A percentile compares a stretch with the other conserved stretches of the same genome.
These are phyloP conservation scores for Suillus subalutaceus DNA, from an alignment of 768 basidiomycete species.

Conservation along the genomic window DNA sequence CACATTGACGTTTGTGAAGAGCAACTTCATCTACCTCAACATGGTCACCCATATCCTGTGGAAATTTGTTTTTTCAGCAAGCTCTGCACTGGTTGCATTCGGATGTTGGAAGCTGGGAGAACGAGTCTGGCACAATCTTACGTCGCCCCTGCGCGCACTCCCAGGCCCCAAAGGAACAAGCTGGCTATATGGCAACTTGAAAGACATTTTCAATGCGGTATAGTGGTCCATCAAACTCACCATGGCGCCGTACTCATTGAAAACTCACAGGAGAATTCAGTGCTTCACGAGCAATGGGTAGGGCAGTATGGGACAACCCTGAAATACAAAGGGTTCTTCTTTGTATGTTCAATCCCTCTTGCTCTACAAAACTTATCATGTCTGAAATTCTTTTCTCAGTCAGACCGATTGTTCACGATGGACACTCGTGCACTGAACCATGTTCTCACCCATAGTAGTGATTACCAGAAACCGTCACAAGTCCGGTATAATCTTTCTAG, in stretches of 20 bases:
- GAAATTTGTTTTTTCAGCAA: constrained; percentile 9
- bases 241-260: not conserved
- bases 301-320: constrained; percentile 50
- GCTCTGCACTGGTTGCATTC: constrained; percentile 27
- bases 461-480: constrained; percentile 58
- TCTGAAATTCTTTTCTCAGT: constrained; percentile 22
- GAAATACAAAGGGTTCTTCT: constrained; percentile 45
- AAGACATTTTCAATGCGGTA: constrained; percentile 47
- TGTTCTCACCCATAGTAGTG: constrained; percentile 56
- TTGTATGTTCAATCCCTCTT: constrained; percentile 35
- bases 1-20: not conserved
- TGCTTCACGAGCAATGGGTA: constrained; percentile 48
- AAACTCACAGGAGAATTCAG: constrained; percentile 24
- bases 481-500: constrained; percentile 39
- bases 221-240: constrained; percentile 4
- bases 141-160: constrained; percentile 48
- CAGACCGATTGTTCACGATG: constrained; percentile 50
- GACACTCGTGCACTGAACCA: constrained; percentile 69
- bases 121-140: constrained; percentile 35
- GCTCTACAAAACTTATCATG: not conserved
- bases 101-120: constrained; percentile 34
- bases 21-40: not conserved
- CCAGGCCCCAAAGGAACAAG: constrained; percentile 52
- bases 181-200: constrained; percentile 52
- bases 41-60: not conserved